Evolutionary conservation across 116 monocot genomes (phyloP), one percentile per base, ranked within the genome.

Genomic region (Papilionanthe hybrid): DNA sequence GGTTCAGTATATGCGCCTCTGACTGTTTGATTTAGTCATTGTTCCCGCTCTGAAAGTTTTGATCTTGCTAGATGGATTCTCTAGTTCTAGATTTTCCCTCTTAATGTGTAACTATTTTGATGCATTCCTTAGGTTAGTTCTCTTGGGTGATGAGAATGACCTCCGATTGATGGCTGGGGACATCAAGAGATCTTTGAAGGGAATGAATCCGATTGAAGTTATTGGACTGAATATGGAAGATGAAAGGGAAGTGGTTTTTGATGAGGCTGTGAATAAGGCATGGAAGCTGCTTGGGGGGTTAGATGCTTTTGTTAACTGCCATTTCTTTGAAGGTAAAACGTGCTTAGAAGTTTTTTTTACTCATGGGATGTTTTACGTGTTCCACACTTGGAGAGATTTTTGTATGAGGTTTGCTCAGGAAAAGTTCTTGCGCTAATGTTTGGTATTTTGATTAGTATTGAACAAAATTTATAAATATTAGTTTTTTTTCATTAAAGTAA

Each of bases 301-400:
- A 25, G 96, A 96, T 84, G 92, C 92, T 79, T 89, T 93, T 83
- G 92, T 93, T 55, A 92, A 94, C 73, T 92, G 91, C 65, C 88
- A 86, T 86, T n/a, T 83, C 55, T 94, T 89, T 82, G 94, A 93
- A 89, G 96, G 96, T 96, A 90, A 45, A 45, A 45, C 45, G 45
- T 8, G 10, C 10, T 45, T 45, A 10, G 45, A 37, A 37, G 3
- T 4, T 37, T 3, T 37, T 37, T 37, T 37, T 45, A 45, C 7
- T 45, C 7, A 45, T 45, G 7, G 45, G 3, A 45, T 37, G 10
- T 45, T 45, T 45, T 45, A 45, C 45, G 7, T 45, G 45, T 45
- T 45, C 45, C 7, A 45, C 45, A 45, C 5, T 37, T 10, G 45
- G 45, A 45, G 7, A 45, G 45, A 45, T 45, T 45, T 45, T 45